Evolutionary conservation across 1,139 yeast species (phyloP).

Genomic region (Debaryomyces robertsiae): DNA sequence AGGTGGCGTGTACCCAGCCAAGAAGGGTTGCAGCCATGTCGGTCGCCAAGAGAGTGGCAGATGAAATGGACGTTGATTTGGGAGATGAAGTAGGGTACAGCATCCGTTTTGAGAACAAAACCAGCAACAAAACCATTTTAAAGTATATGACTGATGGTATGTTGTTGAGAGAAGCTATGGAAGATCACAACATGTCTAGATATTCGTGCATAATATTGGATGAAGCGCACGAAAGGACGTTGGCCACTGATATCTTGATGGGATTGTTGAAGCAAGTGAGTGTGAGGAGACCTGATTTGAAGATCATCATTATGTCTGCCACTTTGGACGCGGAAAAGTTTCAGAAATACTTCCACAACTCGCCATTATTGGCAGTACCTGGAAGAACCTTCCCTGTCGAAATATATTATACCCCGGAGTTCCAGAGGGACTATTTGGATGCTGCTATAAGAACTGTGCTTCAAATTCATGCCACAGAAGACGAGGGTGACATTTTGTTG

Average conservation of each 20-base stretch:
- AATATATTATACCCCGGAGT: constrained; percentile 94
- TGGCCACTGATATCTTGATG: constrained; percentile 96
- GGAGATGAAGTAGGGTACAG: constrained; percentile 95
- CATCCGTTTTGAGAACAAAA: constrained; percentile 90
- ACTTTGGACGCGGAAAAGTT: constrained; percentile 97
- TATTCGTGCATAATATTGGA: constrained; percentile 92
- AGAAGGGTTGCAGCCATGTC: constrained; percentile 98
- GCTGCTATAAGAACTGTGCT: constrained; percentile 93
- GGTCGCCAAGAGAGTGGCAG: constrained; percentile 94
- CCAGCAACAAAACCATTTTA: constrained; percentile 75
- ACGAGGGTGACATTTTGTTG: constrained; percentile 84
- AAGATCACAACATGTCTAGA: constrained; percentile 76
- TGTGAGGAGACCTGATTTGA: constrained; percentile 79
- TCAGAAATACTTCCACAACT: constrained; percentile 84
- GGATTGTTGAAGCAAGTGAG: constrained; percentile 87
- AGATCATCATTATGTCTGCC: constrained; percentile 95
- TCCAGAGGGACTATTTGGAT: constrained; percentile 90
- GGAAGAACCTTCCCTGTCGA: constrained; percentile 99
- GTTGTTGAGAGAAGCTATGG: constrained; percentile 97
- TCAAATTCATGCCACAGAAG: constrained; percentile 96
- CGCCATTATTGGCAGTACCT: constrained; percentile 94
- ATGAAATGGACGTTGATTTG: constrained; percentile 87
- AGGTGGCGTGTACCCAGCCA: constrained; percentile 96
- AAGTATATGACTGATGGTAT: constrained; percentile 99
- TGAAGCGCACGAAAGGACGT: constrained; percentile 98